A percentile compares a stretch with the other conserved stretches of the same genome.
Conservation (phyloP, 148 eudicot species). For the Fagopyrum esculentum region DNA sequence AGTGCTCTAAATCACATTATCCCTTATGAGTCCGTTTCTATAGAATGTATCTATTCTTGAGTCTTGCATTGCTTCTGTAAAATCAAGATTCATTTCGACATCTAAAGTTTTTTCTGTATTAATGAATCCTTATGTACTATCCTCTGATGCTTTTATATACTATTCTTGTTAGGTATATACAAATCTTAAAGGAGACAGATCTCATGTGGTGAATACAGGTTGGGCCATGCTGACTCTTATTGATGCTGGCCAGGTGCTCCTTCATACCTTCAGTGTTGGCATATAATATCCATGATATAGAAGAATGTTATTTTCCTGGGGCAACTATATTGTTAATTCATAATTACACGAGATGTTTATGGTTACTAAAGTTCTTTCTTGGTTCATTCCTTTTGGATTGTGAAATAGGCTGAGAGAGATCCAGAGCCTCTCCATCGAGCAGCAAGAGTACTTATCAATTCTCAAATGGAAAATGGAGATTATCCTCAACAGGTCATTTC, state of each 20-base stretch:
- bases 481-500: conserved; percentile 75
- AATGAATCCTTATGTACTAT: neutral
- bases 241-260: conserved; percentile 51
- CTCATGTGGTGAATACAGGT: conserved; percentile 57
- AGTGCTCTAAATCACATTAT: neutral
- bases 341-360: neutral
- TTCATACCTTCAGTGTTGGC: neutral
- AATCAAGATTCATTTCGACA: neutral
- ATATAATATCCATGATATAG: neutral
- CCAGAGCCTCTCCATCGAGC: conserved; percentile 72
- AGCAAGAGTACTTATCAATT: conserved; percentile 65
- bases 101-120: neutral
- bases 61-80: neutral
- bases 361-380: neutral
- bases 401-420: conserved; percentile 58
- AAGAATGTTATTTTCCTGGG: neutral
- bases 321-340: neutral
- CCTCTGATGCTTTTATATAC: neutral
- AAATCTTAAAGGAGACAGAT: conserved; percentile 42
- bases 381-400: neutral
- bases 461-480: conserved; percentile 85
- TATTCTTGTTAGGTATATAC: conserved; percentile 39
- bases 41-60: neutral
- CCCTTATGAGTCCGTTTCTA: too few species aligned
- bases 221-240: conserved; percentile 71